Evolutionary conservation across 352 stramenopile species (phyloP).

Genomic region (Phytophthora europaea): DNA sequence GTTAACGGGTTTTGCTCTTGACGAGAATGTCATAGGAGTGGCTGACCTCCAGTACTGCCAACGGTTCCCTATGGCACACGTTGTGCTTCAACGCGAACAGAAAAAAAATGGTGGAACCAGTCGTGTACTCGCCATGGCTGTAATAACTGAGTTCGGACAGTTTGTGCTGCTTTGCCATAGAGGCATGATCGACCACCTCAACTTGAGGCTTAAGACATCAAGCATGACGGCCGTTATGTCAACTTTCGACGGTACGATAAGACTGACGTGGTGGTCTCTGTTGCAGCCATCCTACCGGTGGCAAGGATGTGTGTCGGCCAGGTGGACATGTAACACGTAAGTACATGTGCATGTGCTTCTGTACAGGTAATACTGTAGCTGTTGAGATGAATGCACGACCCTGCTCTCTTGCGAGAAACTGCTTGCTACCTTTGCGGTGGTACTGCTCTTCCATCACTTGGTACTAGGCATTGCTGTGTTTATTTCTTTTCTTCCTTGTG

Average conservation of each 20-base stretch:
- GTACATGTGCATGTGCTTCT: neutral
- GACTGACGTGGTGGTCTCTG: neutral
- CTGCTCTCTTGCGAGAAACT: too few relatives aligned
- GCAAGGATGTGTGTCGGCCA: too few relatives aligned
- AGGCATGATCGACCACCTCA: neutral
- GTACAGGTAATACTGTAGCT: too few relatives aligned
- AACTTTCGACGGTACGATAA: neutral
- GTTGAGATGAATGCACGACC: too few relatives aligned
- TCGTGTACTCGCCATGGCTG: neutral
- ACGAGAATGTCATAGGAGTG: neutral
- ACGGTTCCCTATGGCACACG: neutral
- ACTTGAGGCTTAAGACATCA: neutral
- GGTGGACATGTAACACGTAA: too few relatives aligned
- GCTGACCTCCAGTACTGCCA: neutral
- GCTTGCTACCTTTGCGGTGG: neutral
- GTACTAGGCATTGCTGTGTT: neutral
- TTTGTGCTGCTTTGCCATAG: neutral
- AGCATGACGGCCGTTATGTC: too few relatives aligned
- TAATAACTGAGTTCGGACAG: neutral
- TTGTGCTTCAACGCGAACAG: neutral
- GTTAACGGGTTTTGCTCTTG: neutral
- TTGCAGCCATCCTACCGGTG: too few relatives aligned
- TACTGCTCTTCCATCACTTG: neutral
- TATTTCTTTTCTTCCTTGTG: conserved; percentile 17
- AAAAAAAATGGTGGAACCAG: neutral